Evolutionary conservation across 805 yeast species (phyloP).

Genomic region (Ogataea allantospora): DNA sequence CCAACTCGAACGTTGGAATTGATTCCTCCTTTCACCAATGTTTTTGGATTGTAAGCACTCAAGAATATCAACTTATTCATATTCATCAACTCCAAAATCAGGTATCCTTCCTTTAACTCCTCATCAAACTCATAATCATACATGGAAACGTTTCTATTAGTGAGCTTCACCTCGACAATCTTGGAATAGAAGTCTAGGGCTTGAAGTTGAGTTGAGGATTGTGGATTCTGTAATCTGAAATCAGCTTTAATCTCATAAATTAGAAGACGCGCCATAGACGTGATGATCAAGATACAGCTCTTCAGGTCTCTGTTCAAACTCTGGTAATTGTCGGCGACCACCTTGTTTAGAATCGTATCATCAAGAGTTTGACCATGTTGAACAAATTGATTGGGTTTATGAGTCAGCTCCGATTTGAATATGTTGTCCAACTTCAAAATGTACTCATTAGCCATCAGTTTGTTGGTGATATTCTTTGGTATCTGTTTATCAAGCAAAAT

Average conservation of each 20-base stretch:
- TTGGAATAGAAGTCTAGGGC: constrained; percentile 40
- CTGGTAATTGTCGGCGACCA: constrained; percentile 32
- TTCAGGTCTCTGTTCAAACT: constrained; percentile 31
- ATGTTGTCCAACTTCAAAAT: constrained; percentile 34
- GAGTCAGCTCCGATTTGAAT: constrained; percentile 33
- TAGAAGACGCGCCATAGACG: constrained; percentile 35
- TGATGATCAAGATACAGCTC: constrained; percentile 35
- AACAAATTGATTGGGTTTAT: constrained; percentile 30
- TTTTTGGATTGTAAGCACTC: constrained; percentile 39
- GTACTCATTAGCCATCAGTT: constrained; percentile 32
- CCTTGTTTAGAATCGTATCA: constrained; percentile 30
- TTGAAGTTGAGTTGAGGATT: constrained; percentile 35
- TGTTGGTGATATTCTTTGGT: constrained; percentile 30
- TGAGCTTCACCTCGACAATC: constrained; percentile 41
- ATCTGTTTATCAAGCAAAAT: constrained; percentile 32
- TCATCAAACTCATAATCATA: constrained; percentile 79
- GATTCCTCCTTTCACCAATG: constrained; percentile 32
- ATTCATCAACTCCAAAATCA: constrained; percentile 60
- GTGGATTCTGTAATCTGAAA: constrained; percentile 32
- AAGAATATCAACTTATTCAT: constrained; percentile 59
- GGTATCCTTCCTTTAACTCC: constrained; percentile 52
- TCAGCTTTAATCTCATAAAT: constrained; percentile 35
- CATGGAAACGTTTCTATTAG: constrained; percentile 62
- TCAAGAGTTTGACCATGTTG: constrained; percentile 31
- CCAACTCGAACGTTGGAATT: constrained; percentile 34